These are phyloP conservation scores for Wickerhamomyces alni DNA, from an alignment of 805 yeast genomes.

Conservation along the genomic window DNA sequence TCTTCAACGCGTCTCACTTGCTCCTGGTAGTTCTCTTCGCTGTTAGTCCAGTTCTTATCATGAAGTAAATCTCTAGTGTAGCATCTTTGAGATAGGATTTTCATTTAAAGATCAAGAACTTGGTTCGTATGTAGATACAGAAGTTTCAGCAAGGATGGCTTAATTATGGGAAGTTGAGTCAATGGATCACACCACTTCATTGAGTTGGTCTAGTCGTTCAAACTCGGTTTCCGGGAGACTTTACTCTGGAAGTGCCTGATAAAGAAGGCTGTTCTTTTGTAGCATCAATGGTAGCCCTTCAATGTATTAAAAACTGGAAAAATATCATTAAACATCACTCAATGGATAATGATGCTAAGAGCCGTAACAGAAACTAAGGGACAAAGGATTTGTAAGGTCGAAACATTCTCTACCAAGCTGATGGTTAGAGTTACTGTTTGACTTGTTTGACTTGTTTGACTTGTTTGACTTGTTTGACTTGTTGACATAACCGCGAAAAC, in stretches of 20 bases:
- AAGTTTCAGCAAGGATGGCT: slow-evolving; percentile 23
- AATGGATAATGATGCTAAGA: too few relatives aligned
- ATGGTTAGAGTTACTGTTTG: too few relatives aligned
- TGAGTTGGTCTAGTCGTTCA: slow-evolving; percentile 16
- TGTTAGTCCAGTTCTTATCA: slow-evolving; percentile 32
- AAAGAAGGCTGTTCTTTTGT: slow-evolving; percentile 11
- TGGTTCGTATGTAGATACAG: slow-evolving; percentile 41
- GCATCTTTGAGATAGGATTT: slow-evolving; percentile 55
- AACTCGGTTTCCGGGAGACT: slow-evolving; percentile 21
- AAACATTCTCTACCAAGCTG: too few relatives aligned
- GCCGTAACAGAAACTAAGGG: too few relatives aligned
- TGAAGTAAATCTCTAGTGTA: slow-evolving; percentile 44
- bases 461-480: too few relatives aligned
- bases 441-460: too few relatives aligned
- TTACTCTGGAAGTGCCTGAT: slow-evolving; percentile 11
- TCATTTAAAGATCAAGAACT: slow-evolving; percentile 56
- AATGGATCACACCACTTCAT: slow-evolving; percentile 15
- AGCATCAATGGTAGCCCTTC: slow-evolving; percentile 9
- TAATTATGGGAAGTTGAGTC: slow-evolving; percentile 15
- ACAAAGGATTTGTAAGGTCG: background rate
- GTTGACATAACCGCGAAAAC: too few relatives aligned
- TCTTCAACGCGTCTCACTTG: slow-evolving; percentile 24
- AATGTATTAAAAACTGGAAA: slow-evolving; percentile 4
- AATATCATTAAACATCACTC: slow-evolving; percentile 7
- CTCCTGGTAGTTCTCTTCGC: slow-evolving; percentile 17